Evolutionary conservation across 192 early-diverging fungal genomes (phyloP).

Genomic region (Chytriomyces sp.): DNA sequence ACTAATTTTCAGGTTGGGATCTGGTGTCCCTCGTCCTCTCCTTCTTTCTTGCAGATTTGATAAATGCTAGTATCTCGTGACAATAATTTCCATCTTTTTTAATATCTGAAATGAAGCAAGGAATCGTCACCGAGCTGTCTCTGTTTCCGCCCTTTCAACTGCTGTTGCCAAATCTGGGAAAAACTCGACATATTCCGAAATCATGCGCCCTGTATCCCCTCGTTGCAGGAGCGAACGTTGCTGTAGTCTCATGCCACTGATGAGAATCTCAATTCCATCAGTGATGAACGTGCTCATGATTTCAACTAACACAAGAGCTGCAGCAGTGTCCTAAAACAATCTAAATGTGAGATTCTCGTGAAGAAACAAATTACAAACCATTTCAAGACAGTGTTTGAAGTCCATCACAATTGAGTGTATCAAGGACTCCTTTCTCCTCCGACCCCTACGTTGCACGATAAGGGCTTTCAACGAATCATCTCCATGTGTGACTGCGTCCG

Average conservation of each 20-base stretch:
- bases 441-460: not conserved
- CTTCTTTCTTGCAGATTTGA: not conserved
- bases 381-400: constrained; percentile 29
- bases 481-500: too few species aligned
- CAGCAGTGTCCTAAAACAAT: constrained; percentile 32
- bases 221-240: constrained; percentile 22
- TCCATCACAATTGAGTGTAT: constrained; percentile 30
- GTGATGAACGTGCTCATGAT: constrained; percentile 28
- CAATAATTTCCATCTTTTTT: not conserved
- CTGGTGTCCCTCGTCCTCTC: not conserved
- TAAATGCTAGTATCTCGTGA: not conserved
- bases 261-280: constrained; percentile 19
- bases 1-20: not conserved
- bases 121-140: too few species aligned
- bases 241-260: constrained; percentile 21
- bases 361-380: not conserved
- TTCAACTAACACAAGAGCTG: constrained; percentile 19
- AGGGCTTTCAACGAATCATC: too few species aligned
- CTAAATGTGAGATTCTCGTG: not conserved
- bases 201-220: constrained; percentile 9
- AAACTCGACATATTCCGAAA: constrained; percentile 3
- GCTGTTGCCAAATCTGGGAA: constrained; percentile 24
- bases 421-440: not conserved
- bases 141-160: constrained; percentile 11
- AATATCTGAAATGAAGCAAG: too few species aligned